Evolutionary conservation across 306 rosid genomes (phyloP), one percentile per base, ranked within the genome.

Genomic region (Dalbergia cultrata): DNA sequence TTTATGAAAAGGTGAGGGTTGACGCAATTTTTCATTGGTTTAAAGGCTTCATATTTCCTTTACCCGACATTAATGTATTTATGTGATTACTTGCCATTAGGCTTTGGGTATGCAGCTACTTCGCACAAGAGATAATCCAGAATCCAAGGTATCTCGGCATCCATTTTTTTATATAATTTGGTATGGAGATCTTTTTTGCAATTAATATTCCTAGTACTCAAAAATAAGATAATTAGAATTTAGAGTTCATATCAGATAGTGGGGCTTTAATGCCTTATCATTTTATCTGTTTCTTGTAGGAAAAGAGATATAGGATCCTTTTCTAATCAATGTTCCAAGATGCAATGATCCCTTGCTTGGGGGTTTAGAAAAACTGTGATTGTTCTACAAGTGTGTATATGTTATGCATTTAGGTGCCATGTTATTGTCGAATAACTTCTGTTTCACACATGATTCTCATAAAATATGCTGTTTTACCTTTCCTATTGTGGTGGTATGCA

Each of bases 21-120:
- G 21, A 57, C 16, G 50, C 80, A 65, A 47, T 66, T 72, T 60
- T 52, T 45, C 56, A 67, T 61, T 86, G 75, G 33, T 49, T 68
- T 76, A 16, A 12, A 44, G 37, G 61, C 60, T 70, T 74, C 13
- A 53, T 34, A 35, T 68, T 81, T 74, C 14, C 77, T 16, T 45
- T 58, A 10, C 49, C 54, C 14, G 26, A 41, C 67, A 33, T 33
- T 66, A 45, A 75, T 56, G 81, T 67, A 35, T 83, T 49, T 82
- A 13, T 57, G 44, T 62, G 49, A 50, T 82, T 79, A 31, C 75
- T 53, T 78, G 60, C 60, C 26, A 17, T 79, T 53, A 92, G 99
- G 99, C 93, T 74, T 87, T 80, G 79, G 97, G 99, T 70, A 89
- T 96, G 99, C 93, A 93, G 89, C 96, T 96, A 80, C 99, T 93